Evolutionary conservation across 1,139 yeast species (phyloP).

Genomic region (Taiozyma onychis): DNA sequence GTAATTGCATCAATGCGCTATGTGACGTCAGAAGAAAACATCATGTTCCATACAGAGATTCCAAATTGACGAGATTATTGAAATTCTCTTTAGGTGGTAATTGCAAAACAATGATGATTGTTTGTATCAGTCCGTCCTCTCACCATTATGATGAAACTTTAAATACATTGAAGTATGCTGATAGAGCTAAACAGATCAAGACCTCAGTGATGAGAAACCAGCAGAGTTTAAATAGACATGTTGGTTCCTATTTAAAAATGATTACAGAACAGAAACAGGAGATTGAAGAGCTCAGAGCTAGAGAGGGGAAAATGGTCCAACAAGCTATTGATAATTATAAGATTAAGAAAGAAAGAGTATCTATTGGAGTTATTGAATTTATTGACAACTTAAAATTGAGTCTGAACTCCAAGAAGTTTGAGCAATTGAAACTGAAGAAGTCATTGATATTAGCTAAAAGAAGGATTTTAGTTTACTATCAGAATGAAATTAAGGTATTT

Average conservation of each 20-base stretch:
- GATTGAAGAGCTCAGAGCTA: constrained; percentile 58
- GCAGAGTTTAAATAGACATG: constrained; percentile 76
- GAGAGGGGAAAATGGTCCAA: constrained; percentile 44
- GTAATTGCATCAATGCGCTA: constrained; percentile 89
- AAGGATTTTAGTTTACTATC: constrained; percentile 42
- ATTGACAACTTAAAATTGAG: constrained; percentile 35
- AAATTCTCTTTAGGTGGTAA: constrained; percentile 93
- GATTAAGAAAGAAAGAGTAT: constrained; percentile 31
- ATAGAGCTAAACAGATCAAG: constrained; percentile 85
- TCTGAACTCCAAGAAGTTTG: constrained; percentile 37
- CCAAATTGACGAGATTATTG: constrained; percentile 77
- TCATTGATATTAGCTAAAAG: constrained; percentile 48
- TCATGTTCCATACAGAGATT: constrained; percentile 88
- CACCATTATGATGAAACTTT: constrained; percentile 87
- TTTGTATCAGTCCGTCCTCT: constrained; percentile 83
- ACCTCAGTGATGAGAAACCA: constrained; percentile 74
- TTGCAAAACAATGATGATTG: constrained; percentile 94
- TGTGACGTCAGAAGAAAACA: constrained; percentile 64
- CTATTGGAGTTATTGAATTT: constrained; percentile 35
- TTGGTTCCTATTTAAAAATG: constrained; percentile 81
- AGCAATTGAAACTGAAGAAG: constrained; percentile 40
- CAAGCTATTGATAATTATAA: constrained; percentile 30
- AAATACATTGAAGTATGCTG: constrained; percentile 85
- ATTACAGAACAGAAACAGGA: constrained; percentile 78
- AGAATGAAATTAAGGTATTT: constrained; percentile 32